These are phyloP conservation scores for Sporisorium scitamineum DNA, from an alignment of 1,284 basidiomycete genomes.

Conservation along the genomic window DNA sequence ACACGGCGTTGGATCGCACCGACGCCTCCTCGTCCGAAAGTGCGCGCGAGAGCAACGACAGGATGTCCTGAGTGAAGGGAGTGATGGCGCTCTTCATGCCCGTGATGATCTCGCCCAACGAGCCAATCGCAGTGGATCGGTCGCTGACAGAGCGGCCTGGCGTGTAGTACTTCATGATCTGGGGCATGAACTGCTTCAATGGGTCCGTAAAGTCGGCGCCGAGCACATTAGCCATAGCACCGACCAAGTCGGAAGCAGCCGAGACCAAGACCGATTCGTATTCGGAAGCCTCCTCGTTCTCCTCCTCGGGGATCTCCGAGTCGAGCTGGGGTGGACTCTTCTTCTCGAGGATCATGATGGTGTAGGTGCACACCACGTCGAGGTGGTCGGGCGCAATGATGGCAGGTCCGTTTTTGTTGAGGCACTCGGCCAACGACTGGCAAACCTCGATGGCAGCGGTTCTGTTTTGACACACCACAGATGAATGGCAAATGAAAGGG, in stretches of 20 bases:
- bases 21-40: slow-evolving; percentile 87
- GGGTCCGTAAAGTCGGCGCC: slow-evolving; percentile 87
- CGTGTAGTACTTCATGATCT: slow-evolving; percentile 90
- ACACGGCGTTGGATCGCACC: slow-evolving; percentile 95
- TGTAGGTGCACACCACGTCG: slow-evolving; percentile 72
- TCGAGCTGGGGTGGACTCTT: slow-evolving; percentile 84
- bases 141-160: slow-evolving; percentile 88
- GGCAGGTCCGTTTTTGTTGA: slow-evolving; percentile 88
- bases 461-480: slow-evolving; percentile 71
- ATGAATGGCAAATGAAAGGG: slow-evolving; percentile 5
- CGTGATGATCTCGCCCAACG: slow-evolving; percentile 92
- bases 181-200: slow-evolving; percentile 86
- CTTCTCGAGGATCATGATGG: slow-evolving; percentile 78
- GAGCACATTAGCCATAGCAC: slow-evolving; percentile 86
- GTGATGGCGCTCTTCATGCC: slow-evolving; percentile 90
- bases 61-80: slow-evolving; percentile 78
- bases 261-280: slow-evolving; percentile 96
- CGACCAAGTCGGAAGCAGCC: slow-evolving; percentile 93
- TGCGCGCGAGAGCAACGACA: slow-evolving; percentile 72
- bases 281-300: slow-evolving; percentile 81
- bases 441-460: slow-evolving; percentile 87
- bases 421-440: slow-evolving; percentile 86
- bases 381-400: slow-evolving; percentile 73
- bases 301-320: slow-evolving; percentile 87
- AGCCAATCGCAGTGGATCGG: slow-evolving; percentile 91